Evolutionary conservation across 2,329 filamentous ascomycete genomes (phyloP), one percentile per base, ranked within the genome.

Genomic region (Colletotrichum musae): DNA sequence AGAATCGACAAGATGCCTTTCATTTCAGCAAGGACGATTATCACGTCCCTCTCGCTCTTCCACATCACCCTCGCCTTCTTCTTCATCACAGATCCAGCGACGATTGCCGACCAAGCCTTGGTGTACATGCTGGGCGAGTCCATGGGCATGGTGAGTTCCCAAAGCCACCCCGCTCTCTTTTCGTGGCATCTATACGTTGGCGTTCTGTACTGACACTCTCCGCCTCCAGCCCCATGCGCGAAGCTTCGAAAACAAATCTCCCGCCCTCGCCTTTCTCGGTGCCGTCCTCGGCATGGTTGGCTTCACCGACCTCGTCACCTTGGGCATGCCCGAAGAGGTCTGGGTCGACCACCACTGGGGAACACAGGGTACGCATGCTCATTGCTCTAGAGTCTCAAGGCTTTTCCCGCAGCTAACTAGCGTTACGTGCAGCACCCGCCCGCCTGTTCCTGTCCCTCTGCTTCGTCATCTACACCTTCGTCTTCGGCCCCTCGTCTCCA

Each of bases 31-130:
- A 92, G 88, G 77, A 93, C 92, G 9, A 91, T 97, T 79, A 92
- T 98, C 75, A 92, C 93, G 74, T 91, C 90, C 60, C 84, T 97
- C 74, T 93, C 92, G 74, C 88, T 97, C 78, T 94, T 96, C 84
- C 93, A 97, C 82, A 81, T 97, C 72, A 93, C 93, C 6, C 85
- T 96, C 57, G 94, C 91, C 75, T 94, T 92, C 81, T 94, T 96
- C 84, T 92, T 98, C 82, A 86, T 97, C 75, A 92, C 89, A 50
- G 91, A 87, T 68, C 95, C 95, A 6, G 82, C 84, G 70, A 86
- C 88, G 51, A 86, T 98, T 75, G 90, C 93, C 57, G 92, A 95
- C 77, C 94, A 97, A 76, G 90, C 92, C 60, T 80, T 97, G 24
- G 93, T 97, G 56, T 93, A 90, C 74, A 87, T 97, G 36, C 83